Conservation (phyloP, 257 asterid genomes). For the Ocimum tenuiflorum region DNA sequence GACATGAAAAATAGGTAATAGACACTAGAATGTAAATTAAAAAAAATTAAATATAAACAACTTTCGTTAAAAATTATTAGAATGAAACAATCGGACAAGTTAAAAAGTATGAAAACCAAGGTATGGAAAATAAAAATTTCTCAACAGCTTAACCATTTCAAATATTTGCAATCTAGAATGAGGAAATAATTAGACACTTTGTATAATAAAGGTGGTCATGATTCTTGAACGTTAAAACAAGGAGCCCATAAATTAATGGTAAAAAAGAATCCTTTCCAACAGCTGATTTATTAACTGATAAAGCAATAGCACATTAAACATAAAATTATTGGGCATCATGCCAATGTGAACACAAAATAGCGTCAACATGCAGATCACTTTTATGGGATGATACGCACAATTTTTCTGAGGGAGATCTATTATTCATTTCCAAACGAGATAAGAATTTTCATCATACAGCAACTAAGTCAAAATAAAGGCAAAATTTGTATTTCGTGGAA, state of each 20-base stretch:
- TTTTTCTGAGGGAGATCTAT: not conserved
- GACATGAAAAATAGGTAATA: not conserved
- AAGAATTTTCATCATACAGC: not conserved
- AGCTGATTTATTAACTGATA: not conserved
- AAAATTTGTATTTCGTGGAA: not conserved
- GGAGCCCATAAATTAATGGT: no score
- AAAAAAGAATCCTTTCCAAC: conserved; percentile 4
- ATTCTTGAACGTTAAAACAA: not conserved
- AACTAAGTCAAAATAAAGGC: not conserved
- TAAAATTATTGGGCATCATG: not conserved
- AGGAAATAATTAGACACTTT: not conserved
- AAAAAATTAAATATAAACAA: not conserved
- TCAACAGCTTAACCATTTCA: not conserved
- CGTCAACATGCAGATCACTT: not conserved
- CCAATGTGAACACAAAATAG: not conserved
- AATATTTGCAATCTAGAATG: not conserved
- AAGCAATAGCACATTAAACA: not conserved
- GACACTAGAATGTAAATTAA: not conserved
- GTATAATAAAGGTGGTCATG: not conserved
- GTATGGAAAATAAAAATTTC: not conserved
- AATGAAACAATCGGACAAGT: not conserved
- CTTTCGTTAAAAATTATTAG: not conserved
- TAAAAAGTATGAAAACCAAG: not conserved
- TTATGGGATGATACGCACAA: not conserved
- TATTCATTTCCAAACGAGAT: not conserved